These are phyloP conservation scores for Trametes villosa DNA, from an alignment of 768 basidiomycete genomes.

Conservation along the genomic window DNA sequence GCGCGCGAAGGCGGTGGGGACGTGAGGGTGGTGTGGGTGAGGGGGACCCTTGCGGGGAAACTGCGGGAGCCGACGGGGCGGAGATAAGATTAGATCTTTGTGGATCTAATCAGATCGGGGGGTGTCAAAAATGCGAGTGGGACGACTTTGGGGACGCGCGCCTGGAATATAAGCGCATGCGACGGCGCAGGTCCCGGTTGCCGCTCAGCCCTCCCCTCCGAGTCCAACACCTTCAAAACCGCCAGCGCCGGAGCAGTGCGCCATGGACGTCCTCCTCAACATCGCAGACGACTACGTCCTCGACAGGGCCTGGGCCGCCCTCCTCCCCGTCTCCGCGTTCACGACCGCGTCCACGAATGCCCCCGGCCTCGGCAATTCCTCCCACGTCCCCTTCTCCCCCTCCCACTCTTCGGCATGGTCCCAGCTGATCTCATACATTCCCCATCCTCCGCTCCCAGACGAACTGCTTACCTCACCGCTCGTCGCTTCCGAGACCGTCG, in stretches of 20 bases:
- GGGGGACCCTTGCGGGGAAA: slow-evolving; percentile 7
- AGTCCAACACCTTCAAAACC: not conserved
- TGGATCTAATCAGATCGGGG: slow-evolving; percentile 8
- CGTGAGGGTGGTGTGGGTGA: slow-evolving; percentile 1
- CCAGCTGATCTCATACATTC: slow-evolving; percentile 56
- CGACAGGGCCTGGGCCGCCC: slow-evolving; percentile 77
- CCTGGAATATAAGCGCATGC: slow-evolving; percentile 20
- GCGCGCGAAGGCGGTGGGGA: not conserved
- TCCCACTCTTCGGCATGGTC: slow-evolving; percentile 52
- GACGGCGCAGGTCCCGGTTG: not conserved
- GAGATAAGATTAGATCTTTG: slow-evolving; percentile 22
- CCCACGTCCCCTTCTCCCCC: slow-evolving; percentile 42
- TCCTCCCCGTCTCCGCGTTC: slow-evolving; percentile 60
- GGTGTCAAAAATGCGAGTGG: slow-evolving; percentile 21
- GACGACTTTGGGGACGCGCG: slow-evolving; percentile 22
- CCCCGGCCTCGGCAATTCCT: slow-evolving; percentile 35
- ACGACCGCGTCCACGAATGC: slow-evolving; percentile 22
- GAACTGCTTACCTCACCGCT: slow-evolving; percentile 36
- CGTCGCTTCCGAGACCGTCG: slow-evolving; percentile 33
- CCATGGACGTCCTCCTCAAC: slow-evolving; percentile 86
- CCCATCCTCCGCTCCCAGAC: slow-evolving; percentile 55
- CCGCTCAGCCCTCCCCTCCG: not conserved
- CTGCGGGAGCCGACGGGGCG: slow-evolving; percentile 3
- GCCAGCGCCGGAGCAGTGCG: not conserved
- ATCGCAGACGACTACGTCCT: slow-evolving; percentile 72